Evolutionary conservation across 2,329 filamentous ascomycete genomes (phyloP).

Genomic region (Neonectria coccinea): DNA sequence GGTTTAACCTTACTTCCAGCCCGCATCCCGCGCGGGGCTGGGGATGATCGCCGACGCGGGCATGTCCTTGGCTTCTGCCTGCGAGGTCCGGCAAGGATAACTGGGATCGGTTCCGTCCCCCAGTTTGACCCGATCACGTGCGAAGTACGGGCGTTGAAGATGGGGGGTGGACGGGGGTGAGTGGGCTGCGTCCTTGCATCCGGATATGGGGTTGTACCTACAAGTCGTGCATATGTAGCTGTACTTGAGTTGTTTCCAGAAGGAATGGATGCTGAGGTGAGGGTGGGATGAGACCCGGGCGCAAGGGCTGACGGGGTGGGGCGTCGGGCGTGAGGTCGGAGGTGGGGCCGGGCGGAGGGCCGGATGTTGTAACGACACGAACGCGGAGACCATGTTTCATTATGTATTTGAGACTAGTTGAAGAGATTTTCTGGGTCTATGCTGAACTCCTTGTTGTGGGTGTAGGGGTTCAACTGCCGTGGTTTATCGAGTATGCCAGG

Average conservation of each 20-base stretch:
- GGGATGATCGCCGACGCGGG: constrained; percentile 18
- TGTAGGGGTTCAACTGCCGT: no score
- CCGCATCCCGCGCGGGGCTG: constrained; percentile 13
- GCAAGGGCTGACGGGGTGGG: background rate
- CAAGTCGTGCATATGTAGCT: background rate
- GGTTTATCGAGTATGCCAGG: no score
- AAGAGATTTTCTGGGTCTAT: no score
- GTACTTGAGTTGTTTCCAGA: background rate
- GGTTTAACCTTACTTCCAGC: background rate
- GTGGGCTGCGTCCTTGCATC: background rate
- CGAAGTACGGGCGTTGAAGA: background rate
- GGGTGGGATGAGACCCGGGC: background rate
- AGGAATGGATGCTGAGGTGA: background rate
- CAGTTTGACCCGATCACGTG: background rate
- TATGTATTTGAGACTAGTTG: no score
- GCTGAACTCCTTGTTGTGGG: no score
- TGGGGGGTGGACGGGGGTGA: background rate
- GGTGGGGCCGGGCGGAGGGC: constrained; percentile 1
- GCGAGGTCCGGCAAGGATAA: background rate
- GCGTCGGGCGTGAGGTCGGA: background rate
- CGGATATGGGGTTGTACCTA: background rate
- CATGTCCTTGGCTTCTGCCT: background rate
- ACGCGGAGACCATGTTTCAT: no score
- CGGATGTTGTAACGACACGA: background rate
- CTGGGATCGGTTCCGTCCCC: background rate